Percentiles rank a stretch among this genome's conserved stretches.
Conservation (phyloP, 805 yeast genomes). For the Cyberlindnera euphorbiiphila region DNA sequence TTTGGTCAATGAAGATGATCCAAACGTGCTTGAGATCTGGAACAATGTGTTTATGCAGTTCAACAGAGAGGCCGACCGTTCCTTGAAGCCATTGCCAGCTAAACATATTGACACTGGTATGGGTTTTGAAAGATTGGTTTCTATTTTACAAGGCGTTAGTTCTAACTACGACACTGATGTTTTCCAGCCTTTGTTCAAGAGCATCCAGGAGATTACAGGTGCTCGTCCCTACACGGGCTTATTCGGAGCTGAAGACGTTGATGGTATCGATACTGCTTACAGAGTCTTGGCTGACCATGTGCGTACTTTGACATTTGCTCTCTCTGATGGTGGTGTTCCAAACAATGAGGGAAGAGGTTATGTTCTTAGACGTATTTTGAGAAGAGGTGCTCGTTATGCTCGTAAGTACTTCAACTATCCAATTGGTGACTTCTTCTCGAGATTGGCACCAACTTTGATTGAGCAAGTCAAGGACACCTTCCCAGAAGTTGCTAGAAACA, state of each 20-base stretch:
- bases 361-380: slow-evolving; percentile 90
- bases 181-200: slow-evolving; percentile 80
- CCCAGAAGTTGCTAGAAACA: slow-evolving; percentile 82
- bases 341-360: slow-evolving; percentile 99
- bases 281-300: slow-evolving; percentile 98
- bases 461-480: slow-evolving; percentile 82
- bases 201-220: slow-evolving; percentile 90
- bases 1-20: slow-evolving; percentile 95
- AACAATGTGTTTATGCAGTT: slow-evolving; percentile 95
- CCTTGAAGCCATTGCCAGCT: slow-evolving; percentile 81
- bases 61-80: slow-evolving; percentile 87
- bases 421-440: slow-evolving; percentile 89
- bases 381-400: slow-evolving; percentile 97
- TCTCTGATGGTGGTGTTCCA: slow-evolving; percentile 99
- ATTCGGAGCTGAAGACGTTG: slow-evolving; percentile 87
- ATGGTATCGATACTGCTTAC: slow-evolving; percentile 97
- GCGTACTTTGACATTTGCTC: slow-evolving; percentile 92
- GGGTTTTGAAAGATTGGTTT: slow-evolving; percentile 97
- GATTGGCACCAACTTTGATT: slow-evolving; percentile 87
- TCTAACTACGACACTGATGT: slow-evolving; percentile 98
- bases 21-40: slow-evolving; percentile 97
- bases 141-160: slow-evolving; percentile 82
- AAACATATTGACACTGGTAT: slow-evolving; percentile 97
- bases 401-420: slow-evolving; percentile 96
- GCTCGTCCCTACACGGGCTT: slow-evolving; percentile 88